Evolutionary conservation across 805 yeast genomes (phyloP).

Genomic region (Pichia kluyveri): DNA sequence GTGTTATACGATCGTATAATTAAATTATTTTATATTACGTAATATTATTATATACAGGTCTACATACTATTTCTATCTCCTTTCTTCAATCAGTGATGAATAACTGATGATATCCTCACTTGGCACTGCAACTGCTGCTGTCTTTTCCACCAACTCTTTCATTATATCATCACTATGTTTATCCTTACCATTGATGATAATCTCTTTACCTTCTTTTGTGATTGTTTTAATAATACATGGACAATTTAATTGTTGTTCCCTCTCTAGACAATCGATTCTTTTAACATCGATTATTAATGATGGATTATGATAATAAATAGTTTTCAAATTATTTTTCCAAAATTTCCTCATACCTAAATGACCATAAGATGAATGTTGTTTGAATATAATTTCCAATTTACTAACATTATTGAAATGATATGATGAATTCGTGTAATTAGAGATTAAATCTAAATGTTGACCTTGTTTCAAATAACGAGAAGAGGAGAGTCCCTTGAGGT

Average conservation of each 20-base stretch:
- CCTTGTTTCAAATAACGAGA: constrained; percentile 38
- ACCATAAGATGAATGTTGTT: constrained; percentile 36
- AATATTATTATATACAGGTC: too few species aligned
- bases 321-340: constrained; percentile 68
- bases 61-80: too few species aligned
- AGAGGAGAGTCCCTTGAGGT: constrained; percentile 29
- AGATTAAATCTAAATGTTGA: constrained; percentile 39
- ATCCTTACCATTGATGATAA: constrained; percentile 44
- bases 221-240: constrained; percentile 38
- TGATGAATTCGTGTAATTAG: constrained; percentile 39
- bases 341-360: constrained; percentile 65
- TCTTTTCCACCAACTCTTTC: constrained; percentile 38
- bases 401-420: constrained; percentile 26
- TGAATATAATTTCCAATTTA: constrained; percentile 45
- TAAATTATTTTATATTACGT: too few species aligned
- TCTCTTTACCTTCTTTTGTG: constrained; percentile 26
- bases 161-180: constrained; percentile 45
- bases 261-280: constrained; percentile 37
- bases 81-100: background rate
- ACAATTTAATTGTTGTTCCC: constrained; percentile 33
- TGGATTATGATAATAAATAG: constrained; percentile 80
- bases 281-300: constrained; percentile 49
- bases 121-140: constrained; percentile 46
- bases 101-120: constrained; percentile 34
- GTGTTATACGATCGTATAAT: too few species aligned